Evolutionary conservation across 768 basidiomycete species (phyloP), one percentile per base, ranked within the genome.

Genomic region (Termitomyces sp.): DNA sequence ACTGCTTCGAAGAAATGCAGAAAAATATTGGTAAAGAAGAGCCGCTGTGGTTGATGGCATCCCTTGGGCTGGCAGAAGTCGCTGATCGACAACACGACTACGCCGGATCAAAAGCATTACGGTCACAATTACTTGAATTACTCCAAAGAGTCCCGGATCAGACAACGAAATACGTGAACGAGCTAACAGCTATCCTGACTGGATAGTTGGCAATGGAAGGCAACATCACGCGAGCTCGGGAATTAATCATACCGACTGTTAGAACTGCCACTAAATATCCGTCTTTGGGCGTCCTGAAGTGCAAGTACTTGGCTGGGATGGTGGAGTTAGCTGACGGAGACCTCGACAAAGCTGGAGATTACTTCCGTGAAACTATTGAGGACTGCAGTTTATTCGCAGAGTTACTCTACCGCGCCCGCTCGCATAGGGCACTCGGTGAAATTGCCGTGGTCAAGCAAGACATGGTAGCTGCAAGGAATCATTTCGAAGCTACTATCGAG

Each of bases 361-460:
- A 54, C 29, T 60, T 54, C 31, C 25, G 7, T 5, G 31, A 57
- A 11, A 27, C 46, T 34, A 34, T 57, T 6, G 43, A 51, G 1
- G 25, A 21, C 40, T 60, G 43, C 41, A 34, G 40, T 21, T 27
- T 17, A 1, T 1, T 54, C 9, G 40, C 45, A 38, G 45, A 51
- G 11, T 31, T 44, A 5, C 1, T 11, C 11, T 29, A 32, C 21
- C 34, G 8, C 0, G 59, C 59, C 2, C 42, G 11, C 12, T 48
- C 59, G 6, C 5, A 38, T 12, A 42, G 59, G 19, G 59, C 56
- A 16, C 53, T 61, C 4, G 59, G 59, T 0, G 59, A 57, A 16
- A 50, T 61, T 12, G 46, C 56, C 4, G 12, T 51, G 8, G 23
- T 50, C n/a, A 48, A 54, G 31, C 16, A 46, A n/a, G 53, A 61